Evolutionary conservation across 371 early-diverging fungal species (phyloP), one percentile per base, ranked within the genome.

Genomic region (Mucor indicus): DNA sequence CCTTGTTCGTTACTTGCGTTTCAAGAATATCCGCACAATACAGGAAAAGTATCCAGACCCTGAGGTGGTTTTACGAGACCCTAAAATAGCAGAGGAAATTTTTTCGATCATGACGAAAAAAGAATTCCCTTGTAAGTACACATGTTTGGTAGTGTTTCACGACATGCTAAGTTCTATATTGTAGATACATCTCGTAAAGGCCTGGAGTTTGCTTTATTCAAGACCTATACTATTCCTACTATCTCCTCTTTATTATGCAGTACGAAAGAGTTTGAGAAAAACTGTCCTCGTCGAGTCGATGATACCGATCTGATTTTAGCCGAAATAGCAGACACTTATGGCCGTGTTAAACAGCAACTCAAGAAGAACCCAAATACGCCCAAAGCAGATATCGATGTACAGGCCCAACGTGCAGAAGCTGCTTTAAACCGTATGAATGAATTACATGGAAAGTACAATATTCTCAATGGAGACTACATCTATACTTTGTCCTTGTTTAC

Each of bases 371-470:
- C 40, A 8, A 9, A 17, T 17, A 58, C 50, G 1, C 37, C 35
- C 13, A 16, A 47, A 21, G 48, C 39, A 16, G 47, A 63, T 40
- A 46, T 43, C 13, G 6, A 10, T 2, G 17, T 62, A 40, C 58
- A 74, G 57, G 29, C 37, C n/a, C 32, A 39, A 10, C 55, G 79
- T 1, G 17, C 35, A 4, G 21, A 25, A 3, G 22, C 38, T n/a
- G 58, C 74, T 4, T 20, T 69, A 1, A 44, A 49, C 12, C 62
- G 78, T 1, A 13, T 79, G 31, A 79, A 79, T 42, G 63, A 71
- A 33, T 27, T 79, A 13, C 80, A 79, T 42, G 57, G 58, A 3
- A 63, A 64, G 37, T 75, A 77, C 45, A 41, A 50, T n/a, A 79
- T 79, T 43, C 15, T 21, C 8, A 64, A 75, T 11, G 69, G 57